phyloP scores from a whole-genome alignment of 257 asterid species.

The Solanum dulcamara region DNA sequence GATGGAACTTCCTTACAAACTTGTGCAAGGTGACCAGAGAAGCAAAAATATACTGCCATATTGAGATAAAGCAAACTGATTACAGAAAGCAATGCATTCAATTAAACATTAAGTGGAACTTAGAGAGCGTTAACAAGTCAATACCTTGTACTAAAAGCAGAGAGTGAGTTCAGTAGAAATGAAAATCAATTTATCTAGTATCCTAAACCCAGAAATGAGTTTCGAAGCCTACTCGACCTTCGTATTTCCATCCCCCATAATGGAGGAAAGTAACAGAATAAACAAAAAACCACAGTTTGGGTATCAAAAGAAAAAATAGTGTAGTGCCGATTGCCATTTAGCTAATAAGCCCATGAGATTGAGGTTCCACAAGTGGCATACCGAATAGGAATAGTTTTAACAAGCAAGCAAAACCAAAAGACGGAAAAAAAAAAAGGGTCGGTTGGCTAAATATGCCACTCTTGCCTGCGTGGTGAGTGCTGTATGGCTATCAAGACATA shows the following conservation, averaged over 20 bases:
- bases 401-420: background rate
- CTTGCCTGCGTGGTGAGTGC: too few relatives aligned
- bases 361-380: background rate
- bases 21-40: background rate
- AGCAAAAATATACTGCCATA: background rate
- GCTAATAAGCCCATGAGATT: background rate
- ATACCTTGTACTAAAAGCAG: slow-evolving; percentile 3
- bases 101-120: background rate
- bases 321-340: background rate
- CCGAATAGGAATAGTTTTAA: background rate
- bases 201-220: background rate
- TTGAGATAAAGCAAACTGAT: background rate
- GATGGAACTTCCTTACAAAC: background rate
- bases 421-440: too few relatives aligned
- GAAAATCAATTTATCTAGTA: background rate
- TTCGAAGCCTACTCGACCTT: background rate
- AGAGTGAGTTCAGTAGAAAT: background rate
- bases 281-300: background rate
- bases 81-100: background rate
- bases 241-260: background rate
- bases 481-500: too few relatives aligned
- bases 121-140: slow-evolving; percentile 4
- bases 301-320: background rate
- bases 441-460: too few relatives aligned
- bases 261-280: background rate